These are phyloP conservation scores for Dothistroma septosporum DNA, from an alignment of 2,329 filamentous ascomycete genomes.

Conservation along the genomic window DNA sequence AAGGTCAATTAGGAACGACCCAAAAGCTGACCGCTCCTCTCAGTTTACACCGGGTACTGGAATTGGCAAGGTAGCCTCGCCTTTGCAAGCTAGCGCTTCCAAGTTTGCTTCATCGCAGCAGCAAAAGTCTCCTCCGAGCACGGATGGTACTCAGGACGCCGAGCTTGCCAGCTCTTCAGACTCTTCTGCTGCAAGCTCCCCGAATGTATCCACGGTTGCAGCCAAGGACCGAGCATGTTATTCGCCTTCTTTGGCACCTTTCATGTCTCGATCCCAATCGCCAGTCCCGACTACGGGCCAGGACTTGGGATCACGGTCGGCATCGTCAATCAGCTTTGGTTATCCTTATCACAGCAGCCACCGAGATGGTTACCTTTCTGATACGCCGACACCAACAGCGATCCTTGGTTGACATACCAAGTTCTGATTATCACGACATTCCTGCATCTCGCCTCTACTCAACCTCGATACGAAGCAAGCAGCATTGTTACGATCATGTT, in stretches of 20 bases:
- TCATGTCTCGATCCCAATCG: slow-evolving; percentile 32
- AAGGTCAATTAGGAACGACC: slow-evolving; percentile 23
- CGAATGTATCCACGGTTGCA: slow-evolving; percentile 10
- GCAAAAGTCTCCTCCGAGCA: slow-evolving; percentile 6
- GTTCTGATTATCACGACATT: slow-evolving; percentile 13
- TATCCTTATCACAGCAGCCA: slow-evolving; percentile 34
- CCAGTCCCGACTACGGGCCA: slow-evolving; percentile 29
- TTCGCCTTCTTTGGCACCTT: slow-evolving; percentile 24
- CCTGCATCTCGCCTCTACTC: slow-evolving; percentile 15
- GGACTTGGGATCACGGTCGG: slow-evolving; percentile 24
- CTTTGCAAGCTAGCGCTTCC: slow-evolving; percentile 6
- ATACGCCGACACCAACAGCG: slow-evolving; percentile 34
- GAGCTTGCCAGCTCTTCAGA: slow-evolving; percentile 18
- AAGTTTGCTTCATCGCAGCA: slow-evolving; percentile 5
- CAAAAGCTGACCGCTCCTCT: slow-evolving; percentile 31
- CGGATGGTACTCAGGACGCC: slow-evolving; percentile 19
- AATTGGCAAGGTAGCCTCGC: slow-evolving; percentile 24
- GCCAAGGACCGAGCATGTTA: slow-evolving; percentile 22
- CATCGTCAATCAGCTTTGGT: slow-evolving; percentile 35
- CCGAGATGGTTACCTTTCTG: slow-evolving; percentile 34
- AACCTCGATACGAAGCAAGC: slow-evolving; percentile 22
- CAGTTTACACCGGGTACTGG: slow-evolving; percentile 35
- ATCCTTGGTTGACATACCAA: slow-evolving; percentile 32
- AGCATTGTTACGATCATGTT: slow-evolving; percentile 19
- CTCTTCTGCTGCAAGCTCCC: slow-evolving; percentile 26